Evolutionary conservation across 805 yeast species (phyloP).

Genomic region (Wickerhamomyces ciferrii): DNA sequence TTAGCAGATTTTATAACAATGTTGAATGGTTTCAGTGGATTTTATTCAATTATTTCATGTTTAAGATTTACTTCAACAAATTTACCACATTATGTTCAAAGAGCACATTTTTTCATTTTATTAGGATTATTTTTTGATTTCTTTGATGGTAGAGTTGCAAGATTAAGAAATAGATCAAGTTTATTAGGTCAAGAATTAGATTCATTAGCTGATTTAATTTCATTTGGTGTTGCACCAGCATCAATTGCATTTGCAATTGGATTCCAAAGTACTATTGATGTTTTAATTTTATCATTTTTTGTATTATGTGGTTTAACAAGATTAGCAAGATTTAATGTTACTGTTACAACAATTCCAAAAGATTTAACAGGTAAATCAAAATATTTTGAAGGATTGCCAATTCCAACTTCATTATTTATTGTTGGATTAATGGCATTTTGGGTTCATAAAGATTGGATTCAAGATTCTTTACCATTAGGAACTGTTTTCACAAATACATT

Average conservation of each 20-base stretch:
- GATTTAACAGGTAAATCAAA: slow-evolving; percentile 82
- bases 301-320: slow-evolving; percentile 92
- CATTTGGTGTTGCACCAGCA: slow-evolving; percentile 96
- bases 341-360: slow-evolving; percentile 89
- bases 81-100: slow-evolving; percentile 63
- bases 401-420: slow-evolving; percentile 79
- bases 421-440: slow-evolving; percentile 69
- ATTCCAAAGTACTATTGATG: slow-evolving; percentile 78
- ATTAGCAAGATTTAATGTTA: slow-evolving; percentile 92
- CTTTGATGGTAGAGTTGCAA: slow-evolving; percentile 95
- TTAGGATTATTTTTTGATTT: slow-evolving; percentile 93
- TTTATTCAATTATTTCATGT: slow-evolving; percentile 84
- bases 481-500: slow-evolving; percentile 44
- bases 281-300: slow-evolving; percentile 69
- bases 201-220: slow-evolving; percentile 89
- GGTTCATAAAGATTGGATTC: slow-evolving; percentile 46
- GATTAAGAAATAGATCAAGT: slow-evolving; percentile 86
- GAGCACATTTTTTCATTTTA: slow-evolving; percentile 87
- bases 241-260: slow-evolving; percentile 90
- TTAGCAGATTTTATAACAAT: slow-evolving; percentile 95
- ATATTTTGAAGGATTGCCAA: slow-evolving; percentile 95
- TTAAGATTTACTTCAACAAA: slow-evolving; percentile 73
- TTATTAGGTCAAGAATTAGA: slow-evolving; percentile 97
- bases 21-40: slow-evolving; percentile 91
- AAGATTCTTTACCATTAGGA: slow-evolving; percentile 63